Conservation (phyloP, 2,329 filamentous ascomycete species). For the Phialophora tarda region DNA sequence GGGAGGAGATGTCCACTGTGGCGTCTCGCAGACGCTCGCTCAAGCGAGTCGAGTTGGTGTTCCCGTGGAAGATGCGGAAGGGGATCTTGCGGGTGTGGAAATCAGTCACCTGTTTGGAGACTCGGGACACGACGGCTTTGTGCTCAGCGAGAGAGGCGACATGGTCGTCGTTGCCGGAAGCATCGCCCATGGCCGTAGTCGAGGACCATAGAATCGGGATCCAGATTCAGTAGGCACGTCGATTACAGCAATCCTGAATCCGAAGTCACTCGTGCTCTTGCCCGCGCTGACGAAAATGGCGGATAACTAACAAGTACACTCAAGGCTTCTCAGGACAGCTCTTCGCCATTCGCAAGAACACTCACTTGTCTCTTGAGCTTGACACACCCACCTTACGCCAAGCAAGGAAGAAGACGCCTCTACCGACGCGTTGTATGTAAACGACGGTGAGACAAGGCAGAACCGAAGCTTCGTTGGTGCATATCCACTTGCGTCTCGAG, state of each 20-base stretch:
- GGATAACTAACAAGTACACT: background rate
- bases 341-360: background rate
- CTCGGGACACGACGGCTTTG: slow-evolving; percentile 12
- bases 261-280: background rate
- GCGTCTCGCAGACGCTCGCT: slow-evolving; percentile 55
- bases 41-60: slow-evolving; percentile 59
- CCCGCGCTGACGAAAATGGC: background rate
- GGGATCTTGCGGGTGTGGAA: slow-evolving; percentile 44
- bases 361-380: background rate
- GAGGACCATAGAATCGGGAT: background rate
- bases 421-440: background rate
- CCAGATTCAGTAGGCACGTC: background rate
- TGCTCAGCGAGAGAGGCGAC: slow-evolving; percentile 15
- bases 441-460: background rate
- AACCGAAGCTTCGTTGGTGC: background rate
- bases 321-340: background rate
- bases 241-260: background rate
- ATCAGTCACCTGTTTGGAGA: slow-evolving; percentile 29
- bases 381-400: background rate
- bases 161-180: background rate
- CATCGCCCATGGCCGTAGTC: slow-evolving; percentile 1
- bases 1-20: slow-evolving; percentile 69
- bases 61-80: slow-evolving; percentile 64
- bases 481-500: background rate
- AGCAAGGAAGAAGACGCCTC: background rate